Percentiles rank a stretch among this genome's conserved stretches.
Evolutionary conservation across 495 filamentous ascomycete genomes (phyloP).

Genomic region (Penicillium cataractarum): DNA sequence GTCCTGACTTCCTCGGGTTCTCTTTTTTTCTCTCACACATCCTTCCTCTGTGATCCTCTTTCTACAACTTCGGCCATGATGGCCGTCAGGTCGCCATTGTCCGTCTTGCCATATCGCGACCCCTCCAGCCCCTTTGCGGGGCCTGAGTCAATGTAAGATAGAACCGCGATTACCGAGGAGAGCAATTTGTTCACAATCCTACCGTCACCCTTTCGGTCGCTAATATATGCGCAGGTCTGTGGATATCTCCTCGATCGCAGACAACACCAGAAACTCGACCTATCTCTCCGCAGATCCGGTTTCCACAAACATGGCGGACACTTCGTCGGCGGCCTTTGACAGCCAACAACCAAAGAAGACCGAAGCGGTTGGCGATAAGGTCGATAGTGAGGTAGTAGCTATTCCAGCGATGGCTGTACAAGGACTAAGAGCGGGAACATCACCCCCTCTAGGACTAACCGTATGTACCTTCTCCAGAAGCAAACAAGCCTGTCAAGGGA

Average conservation of each 20-base stretch:
- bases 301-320: not conserved
- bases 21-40: not conserved
- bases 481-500: not conserved
- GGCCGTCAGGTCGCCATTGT: conserved; percentile 42
- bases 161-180: too few species aligned
- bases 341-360: not conserved
- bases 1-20: not conserved
- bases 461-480: conserved; percentile 31
- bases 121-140: conserved; percentile 23
- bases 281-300: not conserved
- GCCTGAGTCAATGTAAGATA: conserved; percentile 25
- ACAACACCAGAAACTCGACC: conserved; percentile 6
- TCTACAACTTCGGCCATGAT: conserved; percentile 24
- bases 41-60: not conserved
- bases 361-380: not conserved
- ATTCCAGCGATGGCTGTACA: conserved; percentile 12
- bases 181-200: not conserved
- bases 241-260: conserved; percentile 8
- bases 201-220: not conserved
- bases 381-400: conserved; percentile 1
- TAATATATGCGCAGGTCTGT: conserved; percentile 17
- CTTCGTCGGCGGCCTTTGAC: not conserved
- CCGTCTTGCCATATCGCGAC: conserved; percentile 28
- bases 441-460: conserved; percentile 33
- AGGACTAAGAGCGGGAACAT: not conserved